Percentiles rank a stretch among this genome's conserved stretches.
phyloP scores from a whole-genome alignment of 2,329 filamentous ascomycete genomes.

The Dactylellina haptotyla region DNA sequence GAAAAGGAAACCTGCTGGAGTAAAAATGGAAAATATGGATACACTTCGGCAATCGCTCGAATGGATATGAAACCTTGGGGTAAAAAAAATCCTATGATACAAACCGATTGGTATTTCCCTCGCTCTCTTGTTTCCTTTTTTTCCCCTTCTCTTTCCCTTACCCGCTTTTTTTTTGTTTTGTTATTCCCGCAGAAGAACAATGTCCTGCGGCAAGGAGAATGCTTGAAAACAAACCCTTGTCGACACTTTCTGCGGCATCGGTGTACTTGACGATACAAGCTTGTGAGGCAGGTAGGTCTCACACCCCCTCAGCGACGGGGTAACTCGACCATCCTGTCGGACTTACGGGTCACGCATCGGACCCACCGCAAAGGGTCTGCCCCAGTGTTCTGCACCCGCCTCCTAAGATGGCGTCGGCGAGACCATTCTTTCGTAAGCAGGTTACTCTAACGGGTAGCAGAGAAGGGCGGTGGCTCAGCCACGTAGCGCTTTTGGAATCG shows the following conservation, averaged over 20 bases:
- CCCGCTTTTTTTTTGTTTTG: background rate
- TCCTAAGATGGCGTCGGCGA: constrained; percentile 6
- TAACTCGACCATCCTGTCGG: constrained; percentile 12
- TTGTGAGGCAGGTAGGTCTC: constrained; percentile 23
- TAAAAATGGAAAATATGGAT: constrained; percentile 10
- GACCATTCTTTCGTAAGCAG: constrained; percentile 24
- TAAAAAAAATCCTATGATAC: background rate
- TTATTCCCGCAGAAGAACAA: constrained; percentile 12
- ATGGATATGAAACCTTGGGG: background rate
- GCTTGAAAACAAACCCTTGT: constrained; percentile 24
- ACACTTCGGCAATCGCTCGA: constrained; percentile 8
- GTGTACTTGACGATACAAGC: constrained; percentile 42
- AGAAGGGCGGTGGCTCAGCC: constrained; percentile 31
- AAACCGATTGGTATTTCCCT: background rate
- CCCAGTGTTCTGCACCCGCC: background rate
- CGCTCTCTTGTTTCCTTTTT: constrained; percentile 10
- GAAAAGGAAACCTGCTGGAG: background rate
- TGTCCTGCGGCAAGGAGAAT: background rate
- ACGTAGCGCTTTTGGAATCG: constrained; percentile 5
- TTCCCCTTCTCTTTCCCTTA: background rate
- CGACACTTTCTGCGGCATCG: constrained; percentile 46
- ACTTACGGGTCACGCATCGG: constrained; percentile 11
- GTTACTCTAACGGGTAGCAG: constrained; percentile 4
- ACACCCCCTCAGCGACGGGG: constrained; percentile 15
- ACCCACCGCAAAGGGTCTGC: background rate